Evolutionary conservation across 2,329 filamentous ascomycete species (phyloP).

Genomic region (Boeremia exigua): DNA sequence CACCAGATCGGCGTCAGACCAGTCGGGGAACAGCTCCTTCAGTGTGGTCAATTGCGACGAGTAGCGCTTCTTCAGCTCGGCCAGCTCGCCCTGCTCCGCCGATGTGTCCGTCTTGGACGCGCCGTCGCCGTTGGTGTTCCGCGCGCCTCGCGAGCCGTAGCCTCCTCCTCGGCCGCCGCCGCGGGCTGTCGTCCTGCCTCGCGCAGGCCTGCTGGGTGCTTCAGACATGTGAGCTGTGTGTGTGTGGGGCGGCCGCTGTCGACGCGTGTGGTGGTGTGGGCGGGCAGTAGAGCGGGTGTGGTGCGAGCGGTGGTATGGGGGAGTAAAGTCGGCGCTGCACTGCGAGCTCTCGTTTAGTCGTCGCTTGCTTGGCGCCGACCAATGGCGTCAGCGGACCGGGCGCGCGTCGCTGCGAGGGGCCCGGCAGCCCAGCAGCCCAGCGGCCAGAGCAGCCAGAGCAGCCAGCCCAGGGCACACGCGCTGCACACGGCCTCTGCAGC

Average conservation of each 20-base stretch:
- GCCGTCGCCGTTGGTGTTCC: constrained; percentile 74
- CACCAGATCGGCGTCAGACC: constrained; percentile 93
- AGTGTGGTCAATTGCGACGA: constrained; percentile 78
- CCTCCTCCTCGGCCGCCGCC: constrained; percentile 78
- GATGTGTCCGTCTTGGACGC: constrained; percentile 66
- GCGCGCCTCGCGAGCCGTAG: constrained; percentile 62
- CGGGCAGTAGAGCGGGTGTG: constrained; percentile 34
- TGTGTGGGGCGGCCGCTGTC: constrained; percentile 39
- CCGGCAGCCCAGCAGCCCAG: no score
- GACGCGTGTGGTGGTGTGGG: constrained; percentile 28
- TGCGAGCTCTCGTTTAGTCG: constrained; percentile 27
- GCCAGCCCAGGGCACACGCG: not conserved
- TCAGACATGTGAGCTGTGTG: constrained; percentile 80
- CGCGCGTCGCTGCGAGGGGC: constrained; percentile 9
- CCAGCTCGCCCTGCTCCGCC: constrained; percentile 87
- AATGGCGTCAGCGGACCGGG: constrained; percentile 16
- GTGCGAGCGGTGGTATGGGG: constrained; percentile 38
- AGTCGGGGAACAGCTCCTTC: constrained; percentile 92
- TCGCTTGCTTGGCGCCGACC: constrained; percentile 13
- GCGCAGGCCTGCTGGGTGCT: constrained; percentile 83
- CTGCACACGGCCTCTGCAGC: not conserved
- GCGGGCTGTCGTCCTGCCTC: constrained; percentile 88
- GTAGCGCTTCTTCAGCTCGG: constrained; percentile 90
- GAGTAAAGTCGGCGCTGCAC: constrained; percentile 34
- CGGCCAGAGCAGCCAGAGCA: not conserved